Base-by-base conservation (phyloP, 2,329 filamentous ascomycete species). In the Pyrenochaeta sp. region DNA sequence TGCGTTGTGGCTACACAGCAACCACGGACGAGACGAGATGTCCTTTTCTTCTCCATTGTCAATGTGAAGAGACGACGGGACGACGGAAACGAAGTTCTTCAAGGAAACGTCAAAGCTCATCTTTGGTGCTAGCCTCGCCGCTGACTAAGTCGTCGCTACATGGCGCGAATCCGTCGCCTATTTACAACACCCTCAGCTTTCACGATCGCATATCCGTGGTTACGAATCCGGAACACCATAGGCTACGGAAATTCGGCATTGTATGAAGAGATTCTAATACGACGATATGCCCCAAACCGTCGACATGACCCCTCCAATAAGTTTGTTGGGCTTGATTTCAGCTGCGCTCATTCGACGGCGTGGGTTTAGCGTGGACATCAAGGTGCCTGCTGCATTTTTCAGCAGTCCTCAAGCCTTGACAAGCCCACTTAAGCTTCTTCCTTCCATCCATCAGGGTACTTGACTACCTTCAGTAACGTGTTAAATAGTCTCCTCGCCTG, bases 391-490 rank as follows among this genome's bases (percentile, higher is more conserved):
- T 34, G 45, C 27, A 32, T 58, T 56, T 56, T 39, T 46, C n/a
- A 6, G 44, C 44, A 32, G 8, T 27, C 27, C 40, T 45, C 55
- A 61, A 56, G 53, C 58, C 54, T 50, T 28, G 37, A 44, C 58
- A 62, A 56, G 52, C 52, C 42, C 43, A 34, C 24, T 39, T 39
- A 50, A 56, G 40, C 45, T 42, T 25, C 36, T 50, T 55, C 54
- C 47, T 37, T 36, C 13, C 40, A 51, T 47, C 59, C 69, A 69
- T 65, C 65, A 67, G 36, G 60, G 69, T 72, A 54, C 62, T 64
- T 62, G 27, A 56, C 27, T 43, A 15, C 50, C 48, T 60, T 44
- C 52, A 58, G 55, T 52, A 49, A 52, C 48, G 59, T 60, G 62
- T 60, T 60, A 50, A 55, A 49, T 34, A 56, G 49, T n/a, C 25